These are phyloP conservation scores for Cantharellus cinnabarinus DNA, from an alignment of 768 basidiomycete genomes.

Conservation along the genomic window DNA sequence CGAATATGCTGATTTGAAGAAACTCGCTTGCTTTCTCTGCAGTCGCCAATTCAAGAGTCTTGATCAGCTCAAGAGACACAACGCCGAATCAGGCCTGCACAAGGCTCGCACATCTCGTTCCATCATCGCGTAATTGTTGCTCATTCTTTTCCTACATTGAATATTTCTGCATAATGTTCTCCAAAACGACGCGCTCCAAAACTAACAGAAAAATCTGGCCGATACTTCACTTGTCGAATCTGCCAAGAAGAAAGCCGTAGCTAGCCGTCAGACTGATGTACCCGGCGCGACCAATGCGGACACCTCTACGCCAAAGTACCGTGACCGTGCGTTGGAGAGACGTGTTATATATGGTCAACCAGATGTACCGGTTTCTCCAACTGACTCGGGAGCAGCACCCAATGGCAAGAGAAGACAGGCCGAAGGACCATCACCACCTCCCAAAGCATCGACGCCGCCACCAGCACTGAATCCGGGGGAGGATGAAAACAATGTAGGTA, in stretches of 20 bases:
- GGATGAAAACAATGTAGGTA: slow-evolving; percentile 76
- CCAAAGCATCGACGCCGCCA: slow-evolving; percentile 28
- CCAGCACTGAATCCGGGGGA: slow-evolving; percentile 50
- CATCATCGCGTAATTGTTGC: slow-evolving; percentile 15
- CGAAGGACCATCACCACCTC: slow-evolving; percentile 29
- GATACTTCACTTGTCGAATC: slow-evolving; percentile 51
- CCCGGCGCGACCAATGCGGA: slow-evolving; percentile 5
- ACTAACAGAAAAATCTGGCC: slow-evolving; percentile 61
- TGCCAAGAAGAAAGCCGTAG: slow-evolving; percentile 30
- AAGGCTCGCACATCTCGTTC: slow-evolving; percentile 36
- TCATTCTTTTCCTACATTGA: slow-evolving; percentile 1
- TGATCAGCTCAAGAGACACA: slow-evolving; percentile 76
- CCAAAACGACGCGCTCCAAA: neutral
- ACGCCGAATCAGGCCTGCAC: slow-evolving; percentile 84
- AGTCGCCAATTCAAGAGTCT: slow-evolving; percentile 78
- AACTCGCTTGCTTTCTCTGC: slow-evolving; percentile 74
- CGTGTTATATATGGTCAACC: slow-evolving; percentile 84
- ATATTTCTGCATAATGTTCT: neutral
- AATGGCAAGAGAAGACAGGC: slow-evolving; percentile 26
- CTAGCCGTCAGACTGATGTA: slow-evolving; percentile 4
- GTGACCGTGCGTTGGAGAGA: slow-evolving; percentile 86
- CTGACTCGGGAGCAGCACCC: neutral
- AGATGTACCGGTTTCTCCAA: slow-evolving; percentile 30
- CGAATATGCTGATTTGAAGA: slow-evolving; percentile 59
- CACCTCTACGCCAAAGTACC: slow-evolving; percentile 47